phyloP scores from a whole-genome alignment of 176 grass and related monocot species.

The Oryza australiensis region DNA sequence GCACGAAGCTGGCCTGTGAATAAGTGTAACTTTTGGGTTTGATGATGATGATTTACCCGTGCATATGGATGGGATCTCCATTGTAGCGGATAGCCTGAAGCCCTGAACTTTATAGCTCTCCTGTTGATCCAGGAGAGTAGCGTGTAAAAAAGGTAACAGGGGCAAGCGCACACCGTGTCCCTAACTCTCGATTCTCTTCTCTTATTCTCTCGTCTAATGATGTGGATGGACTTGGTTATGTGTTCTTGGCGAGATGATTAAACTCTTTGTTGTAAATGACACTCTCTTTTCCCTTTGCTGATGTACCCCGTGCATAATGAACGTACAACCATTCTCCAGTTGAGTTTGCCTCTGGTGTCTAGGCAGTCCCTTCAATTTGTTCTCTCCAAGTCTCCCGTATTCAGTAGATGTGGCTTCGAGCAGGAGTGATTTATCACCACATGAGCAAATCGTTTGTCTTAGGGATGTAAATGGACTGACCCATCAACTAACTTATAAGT shows the following conservation, averaged over 20 bases:
- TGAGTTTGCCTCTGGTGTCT: background rate
- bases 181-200: constrained; percentile 4
- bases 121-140: constrained; percentile 1
- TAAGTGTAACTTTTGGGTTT: constrained; percentile 32
- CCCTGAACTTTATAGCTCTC: constrained; percentile 29
- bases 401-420: too few relatives aligned
- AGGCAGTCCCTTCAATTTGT: too few relatives aligned
- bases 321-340: background rate
- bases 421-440: too few relatives aligned
- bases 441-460: too few relatives aligned
- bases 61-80: constrained; percentile 3
- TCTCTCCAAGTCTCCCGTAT: too few relatives aligned
- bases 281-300: constrained; percentile 23
- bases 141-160: background rate
- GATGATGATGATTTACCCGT: background rate
- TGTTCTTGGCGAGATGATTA: constrained; percentile 12
- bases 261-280: constrained; percentile 42
- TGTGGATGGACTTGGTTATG: constrained; percentile 27
- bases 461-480: too few relatives aligned
- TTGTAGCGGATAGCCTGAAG: constrained; percentile 27
- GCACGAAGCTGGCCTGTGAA: constrained; percentile 97
- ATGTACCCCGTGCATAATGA: background rate
- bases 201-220: constrained; percentile 15
- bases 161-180: background rate
- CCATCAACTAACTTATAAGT: too few relatives aligned